Evolutionary conservation across 768 basidiomycete species (phyloP).

Genomic region (Leccinum ochraceum): DNA sequence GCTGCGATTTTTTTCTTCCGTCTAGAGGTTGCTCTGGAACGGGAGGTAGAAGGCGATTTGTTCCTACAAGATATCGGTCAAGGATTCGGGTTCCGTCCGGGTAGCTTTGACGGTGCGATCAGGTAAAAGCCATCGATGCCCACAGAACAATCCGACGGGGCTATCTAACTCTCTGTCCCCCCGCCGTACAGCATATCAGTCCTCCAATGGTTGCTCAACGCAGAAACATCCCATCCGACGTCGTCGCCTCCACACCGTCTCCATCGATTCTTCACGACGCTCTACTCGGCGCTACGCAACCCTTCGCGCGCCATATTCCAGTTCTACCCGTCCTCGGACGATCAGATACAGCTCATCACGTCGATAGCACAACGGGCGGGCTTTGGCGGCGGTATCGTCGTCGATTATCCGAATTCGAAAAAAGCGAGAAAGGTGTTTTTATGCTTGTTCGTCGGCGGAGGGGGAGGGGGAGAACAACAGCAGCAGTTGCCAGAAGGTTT

Average conservation of each 20-base stretch:
- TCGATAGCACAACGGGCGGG: slow-evolving; percentile 91
- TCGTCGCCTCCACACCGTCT: slow-evolving; percentile 88
- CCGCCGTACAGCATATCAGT: slow-evolving; percentile 80
- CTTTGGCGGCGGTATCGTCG: slow-evolving; percentile 94
- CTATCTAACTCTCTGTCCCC: background rate
- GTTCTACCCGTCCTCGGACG: slow-evolving; percentile 96
- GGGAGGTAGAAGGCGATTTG: slow-evolving; percentile 94
- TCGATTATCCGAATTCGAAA: slow-evolving; percentile 96
- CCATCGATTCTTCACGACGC: slow-evolving; percentile 88
- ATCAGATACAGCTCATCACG: slow-evolving; percentile 95
- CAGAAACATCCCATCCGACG: slow-evolving; percentile 86
- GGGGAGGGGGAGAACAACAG: slow-evolving; percentile 54
- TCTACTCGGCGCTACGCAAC: slow-evolving; percentile 83
- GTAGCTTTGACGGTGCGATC: slow-evolving; percentile 97
- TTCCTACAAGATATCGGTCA: slow-evolving; percentile 98
- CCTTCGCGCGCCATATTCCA: slow-evolving; percentile 87
- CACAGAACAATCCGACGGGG: background rate
- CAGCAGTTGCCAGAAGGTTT: slow-evolving; percentile 78
- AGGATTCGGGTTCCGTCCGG: slow-evolving; percentile 95
- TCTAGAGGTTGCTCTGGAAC: slow-evolving; percentile 86
- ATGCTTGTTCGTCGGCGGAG: slow-evolving; percentile 87
- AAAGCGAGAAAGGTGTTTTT: slow-evolving; percentile 95
- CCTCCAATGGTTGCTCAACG: slow-evolving; percentile 98
- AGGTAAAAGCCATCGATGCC: slow-evolving; percentile 49
- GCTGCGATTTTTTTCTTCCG: background rate